phyloP scores from a whole-genome alignment of 1,139 yeast species.

The Hansenula lynferdii region DNA sequence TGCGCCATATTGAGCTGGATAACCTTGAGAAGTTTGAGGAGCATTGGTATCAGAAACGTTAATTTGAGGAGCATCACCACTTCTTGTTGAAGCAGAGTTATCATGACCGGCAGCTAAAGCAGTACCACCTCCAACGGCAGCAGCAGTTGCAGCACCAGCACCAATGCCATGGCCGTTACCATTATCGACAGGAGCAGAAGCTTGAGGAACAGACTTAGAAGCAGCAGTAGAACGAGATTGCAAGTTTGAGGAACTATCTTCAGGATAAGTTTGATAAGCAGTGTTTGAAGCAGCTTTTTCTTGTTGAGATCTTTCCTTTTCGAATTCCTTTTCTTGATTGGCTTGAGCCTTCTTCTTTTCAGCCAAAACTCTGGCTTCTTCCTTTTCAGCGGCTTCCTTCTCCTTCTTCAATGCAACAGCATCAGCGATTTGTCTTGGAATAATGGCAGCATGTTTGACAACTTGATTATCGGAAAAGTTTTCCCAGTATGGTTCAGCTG shows the following conservation, averaged over 20 bases:
- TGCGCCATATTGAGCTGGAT: not conserved
- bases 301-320: not conserved
- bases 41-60: not conserved
- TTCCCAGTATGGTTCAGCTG: constrained; percentile 12
- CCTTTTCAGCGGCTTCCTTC: constrained; percentile 10
- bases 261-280: constrained; percentile 4
- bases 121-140: constrained; percentile 3
- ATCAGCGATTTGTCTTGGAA: constrained; percentile 6
- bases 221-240: constrained; percentile 14
- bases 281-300: constrained; percentile 3
- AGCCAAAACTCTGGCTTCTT: constrained; percentile 16
- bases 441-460: constrained; percentile 10
- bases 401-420: constrained; percentile 10
- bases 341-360: constrained; percentile 15
- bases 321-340: constrained; percentile 3
- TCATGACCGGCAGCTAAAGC: constrained; percentile 2
- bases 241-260: constrained; percentile 4
- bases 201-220: constrained; percentile 14
- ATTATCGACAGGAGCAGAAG: constrained; percentile 1
- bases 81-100: not conserved
- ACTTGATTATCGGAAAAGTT: constrained; percentile 7
- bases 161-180: constrained; percentile 5
- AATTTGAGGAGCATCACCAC: not conserved
- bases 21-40: constrained; percentile 1
- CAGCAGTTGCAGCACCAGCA: constrained; percentile 6